Conservation (phyloP, 345 rosid genomes). For the Trapa bicornis region DNA sequence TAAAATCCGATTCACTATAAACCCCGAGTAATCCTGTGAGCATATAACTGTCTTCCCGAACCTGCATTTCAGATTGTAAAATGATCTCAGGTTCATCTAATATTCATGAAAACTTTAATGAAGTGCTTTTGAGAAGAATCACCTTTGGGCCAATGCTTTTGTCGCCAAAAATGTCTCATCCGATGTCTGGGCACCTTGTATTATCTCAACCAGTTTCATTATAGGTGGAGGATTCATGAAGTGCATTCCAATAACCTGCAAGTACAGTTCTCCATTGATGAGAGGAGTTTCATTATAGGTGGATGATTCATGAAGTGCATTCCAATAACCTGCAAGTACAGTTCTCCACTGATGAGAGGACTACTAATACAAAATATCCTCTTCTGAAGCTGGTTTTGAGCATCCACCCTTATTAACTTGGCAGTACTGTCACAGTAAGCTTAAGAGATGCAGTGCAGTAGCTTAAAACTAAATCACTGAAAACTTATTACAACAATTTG, state of each 20-base stretch:
- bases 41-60: constrained; percentile 66
- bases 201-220: constrained; percentile 84
- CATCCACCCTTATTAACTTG: not conserved
- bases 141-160: constrained; percentile 72
- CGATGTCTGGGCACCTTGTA: constrained; percentile 79
- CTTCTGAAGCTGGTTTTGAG: not conserved
- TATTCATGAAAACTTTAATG: not conserved
- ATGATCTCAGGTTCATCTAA: not conserved
- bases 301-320: constrained; percentile 99
- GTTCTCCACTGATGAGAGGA: not conserved
- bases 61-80: constrained; percentile 22
- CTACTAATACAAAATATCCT: not conserved
- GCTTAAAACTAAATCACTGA: not conserved
- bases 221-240: constrained; percentile 97
- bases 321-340: constrained; percentile 51
- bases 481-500: not conserved
- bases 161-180: constrained; percentile 52
- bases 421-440: not conserved
- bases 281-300: constrained; percentile 63
- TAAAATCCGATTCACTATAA: constrained; percentile 74
- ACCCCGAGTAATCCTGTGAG: constrained; percentile 72
- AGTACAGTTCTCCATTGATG: not conserved
- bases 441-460: not conserved
- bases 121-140: constrained; percentile 2
- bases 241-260: constrained; percentile 81